Base-by-base conservation (phyloP, 331 rosid genomes). In the Phaseolus coccineus region DNA sequence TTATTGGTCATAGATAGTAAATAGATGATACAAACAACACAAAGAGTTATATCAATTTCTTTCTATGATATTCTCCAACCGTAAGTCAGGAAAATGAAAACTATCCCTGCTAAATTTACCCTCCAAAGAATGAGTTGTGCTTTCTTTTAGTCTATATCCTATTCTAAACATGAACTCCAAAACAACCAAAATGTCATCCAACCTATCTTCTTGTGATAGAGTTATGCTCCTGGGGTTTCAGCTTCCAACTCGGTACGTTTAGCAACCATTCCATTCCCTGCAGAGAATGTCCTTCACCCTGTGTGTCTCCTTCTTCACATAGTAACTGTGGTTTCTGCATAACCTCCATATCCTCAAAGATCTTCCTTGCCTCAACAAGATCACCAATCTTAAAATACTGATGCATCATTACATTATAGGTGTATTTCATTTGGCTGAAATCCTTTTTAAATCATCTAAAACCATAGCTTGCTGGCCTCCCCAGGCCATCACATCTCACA, bases 371-470 rank as follows among this genome's bases (percentile, higher is more conserved):
- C 76, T 79, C 66, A 25, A 65, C 88, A 37, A 89, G 69, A 80
- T 85, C 28, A 47, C 91, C 91, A 63, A 61, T 68, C 82, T 72
- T 85, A 75, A 70, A 84, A 71, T 64, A 84, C 67, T 91, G 89
- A 77, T 81, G n/a, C 77, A 93, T 87, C 86, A 89, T 62, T 22
- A 83, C 66, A 74, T 71, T 87, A 80, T 86, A 91, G 22, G 91
- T 83, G 71, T 83, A 80, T 53, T 19, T 89, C 89, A 68, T 89
- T 89, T 16, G 98, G 94, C 74, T 73, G 69, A 78, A 72, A 47
- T 69, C 98, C 97, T 71, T 87, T 90, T 19, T 47, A 84, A 76
- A 82, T 86, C 95, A 90, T 90, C 97, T 93, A 93, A 80, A 91
- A 87, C 92, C 92, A 91, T 73, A 91, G 76, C 88, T 87, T 91